Conservation (phyloP, 2,329 filamentous ascomycete genomes). For the Aspergillus tubingensis region DNA sequence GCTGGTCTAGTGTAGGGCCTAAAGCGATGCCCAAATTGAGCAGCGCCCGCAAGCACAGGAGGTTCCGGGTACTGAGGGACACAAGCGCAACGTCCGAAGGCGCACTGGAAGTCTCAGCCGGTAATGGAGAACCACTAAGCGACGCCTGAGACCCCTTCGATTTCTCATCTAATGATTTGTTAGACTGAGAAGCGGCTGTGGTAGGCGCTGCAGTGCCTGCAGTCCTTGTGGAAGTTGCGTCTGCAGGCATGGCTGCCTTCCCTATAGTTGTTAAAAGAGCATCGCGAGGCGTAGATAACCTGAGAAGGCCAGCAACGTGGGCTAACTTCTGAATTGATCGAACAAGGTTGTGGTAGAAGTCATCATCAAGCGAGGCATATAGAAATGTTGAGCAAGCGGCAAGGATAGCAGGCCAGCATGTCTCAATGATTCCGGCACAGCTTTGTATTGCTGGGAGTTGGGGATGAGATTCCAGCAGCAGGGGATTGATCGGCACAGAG, state of each 20-base stretch:
- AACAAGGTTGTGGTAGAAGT: constrained; percentile 90
- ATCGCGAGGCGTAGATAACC: constrained; percentile 82
- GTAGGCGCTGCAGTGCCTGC: constrained; percentile 18
- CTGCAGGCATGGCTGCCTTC: constrained; percentile 88
- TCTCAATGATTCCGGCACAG: constrained; percentile 79
- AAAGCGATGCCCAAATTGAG: constrained; percentile 95
- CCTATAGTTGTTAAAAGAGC: constrained; percentile 92
- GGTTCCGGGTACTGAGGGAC: constrained; percentile 80
- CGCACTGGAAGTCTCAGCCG: constrained; percentile 29
- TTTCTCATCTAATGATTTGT: constrained; percentile 32
- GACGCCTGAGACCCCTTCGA: constrained; percentile 31
- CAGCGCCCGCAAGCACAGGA: constrained; percentile 84
- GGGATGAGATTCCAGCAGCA: constrained; percentile 72
- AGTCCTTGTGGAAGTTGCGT: constrained; percentile 46
- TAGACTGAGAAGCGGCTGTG: constrained; percentile 24
- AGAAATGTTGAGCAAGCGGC: constrained; percentile 95
- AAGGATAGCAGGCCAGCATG: constrained; percentile 93
- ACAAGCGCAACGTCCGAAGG: constrained; percentile 47
- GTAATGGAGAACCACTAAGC: constrained; percentile 25
- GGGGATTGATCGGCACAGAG: constrained; percentile 73
- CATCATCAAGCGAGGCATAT: constrained; percentile 85
- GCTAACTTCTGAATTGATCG: constrained; percentile 93
- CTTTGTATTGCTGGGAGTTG: constrained; percentile 70
- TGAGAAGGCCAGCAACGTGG: constrained; percentile 86
- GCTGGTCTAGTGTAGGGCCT: constrained; percentile 78